Percentiles rank a stretch among this genome's conserved stretches.
These are phyloP conservation scores for Melanogaster broomeanus DNA, from an alignment of 768 basidiomycete species.

Conservation along the genomic window DNA sequence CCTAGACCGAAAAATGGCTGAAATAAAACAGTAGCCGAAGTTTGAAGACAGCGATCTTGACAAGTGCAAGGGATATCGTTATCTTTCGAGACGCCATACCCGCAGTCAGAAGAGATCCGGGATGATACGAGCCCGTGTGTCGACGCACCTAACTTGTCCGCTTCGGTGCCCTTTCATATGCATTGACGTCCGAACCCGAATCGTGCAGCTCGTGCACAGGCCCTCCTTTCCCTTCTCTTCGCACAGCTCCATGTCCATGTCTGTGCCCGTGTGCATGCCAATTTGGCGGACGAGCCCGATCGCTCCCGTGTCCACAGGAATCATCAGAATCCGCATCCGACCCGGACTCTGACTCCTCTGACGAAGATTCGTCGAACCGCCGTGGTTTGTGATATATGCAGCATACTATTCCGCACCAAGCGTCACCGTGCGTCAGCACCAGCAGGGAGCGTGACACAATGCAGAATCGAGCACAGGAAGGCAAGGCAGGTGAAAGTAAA, in stretches of 20 bases:
- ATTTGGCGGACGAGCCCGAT: conserved; percentile 13
- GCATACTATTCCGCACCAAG: conserved; percentile 61
- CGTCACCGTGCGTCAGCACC: background rate
- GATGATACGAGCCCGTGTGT: background rate
- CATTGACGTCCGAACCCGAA: conserved; percentile 40
- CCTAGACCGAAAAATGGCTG: no score
- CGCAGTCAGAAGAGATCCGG: no score
- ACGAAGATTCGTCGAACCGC: conserved; percentile 80
- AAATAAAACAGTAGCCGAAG: no score
- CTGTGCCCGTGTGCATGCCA: background rate
- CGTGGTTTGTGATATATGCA: conserved; percentile 91
- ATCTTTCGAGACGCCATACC: no score
- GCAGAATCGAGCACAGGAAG: background rate
- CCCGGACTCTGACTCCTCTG: conserved; percentile 59
- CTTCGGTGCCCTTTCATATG: conserved; percentile 48
- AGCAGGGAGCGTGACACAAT: background rate
- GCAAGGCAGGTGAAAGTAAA: background rate
- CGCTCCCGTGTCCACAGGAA: conserved; percentile 2
- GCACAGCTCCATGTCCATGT: background rate
- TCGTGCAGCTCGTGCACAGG: conserved; percentile 20
- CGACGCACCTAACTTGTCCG: conserved; percentile 13
- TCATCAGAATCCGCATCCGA: conserved; percentile 33
- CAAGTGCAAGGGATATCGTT: no score
- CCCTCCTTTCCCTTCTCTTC: conserved; percentile 8
- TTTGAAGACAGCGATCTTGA: no score